Evolutionary conservation across 2,329 filamentous ascomycete species (phyloP), one percentile per base, ranked within the genome.

Genomic region (Purpureocillium lavendulum): DNA sequence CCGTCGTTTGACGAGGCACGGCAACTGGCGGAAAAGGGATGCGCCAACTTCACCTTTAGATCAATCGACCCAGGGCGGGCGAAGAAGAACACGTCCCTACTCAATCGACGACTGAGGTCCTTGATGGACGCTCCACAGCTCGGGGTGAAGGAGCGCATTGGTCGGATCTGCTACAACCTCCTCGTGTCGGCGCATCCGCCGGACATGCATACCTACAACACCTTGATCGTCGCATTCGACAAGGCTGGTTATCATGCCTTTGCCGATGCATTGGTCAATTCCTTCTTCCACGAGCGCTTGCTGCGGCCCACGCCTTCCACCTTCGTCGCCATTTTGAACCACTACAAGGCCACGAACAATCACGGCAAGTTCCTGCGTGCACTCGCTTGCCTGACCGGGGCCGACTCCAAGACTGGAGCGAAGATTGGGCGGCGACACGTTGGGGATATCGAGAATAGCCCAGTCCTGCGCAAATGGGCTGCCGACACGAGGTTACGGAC

Each of bases 201-300:
- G 1, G 76, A 76, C 45, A 71, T 84, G 29, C 69, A 78, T 46
- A 87, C 80, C 4, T 87, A 80, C 62, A 88, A 88, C 52, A 70
- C 72, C 11, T 67, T 92, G 18, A 71, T 90, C 3, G 57, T 74
- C n/a, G 74, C 75, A n/a, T 78, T 90, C 37, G 69, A 73, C 38
- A 64, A 67, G 26, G 54, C 70, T 5, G 63, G 68, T 21, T 62
- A 70, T 38, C 64, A 70, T 40, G 59, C 63, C 30, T 60, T 82
- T 14, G 69, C 73, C 4, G 65, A 76, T 30, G 50, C 64, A n/a
- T 64, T 82, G 26, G 63, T 77, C 15, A 58, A 73, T 36, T 70
- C 67, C 0, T 72, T 76, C 38, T 57, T 75, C 32, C 46, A 65
- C 31, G 48, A 60, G 9, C 70, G 62, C 30, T 57, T 57, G 4